Evolutionary conservation across 1,284 basidiomycete species (phyloP).

Genomic region (Rhodotorula glutinis): DNA sequence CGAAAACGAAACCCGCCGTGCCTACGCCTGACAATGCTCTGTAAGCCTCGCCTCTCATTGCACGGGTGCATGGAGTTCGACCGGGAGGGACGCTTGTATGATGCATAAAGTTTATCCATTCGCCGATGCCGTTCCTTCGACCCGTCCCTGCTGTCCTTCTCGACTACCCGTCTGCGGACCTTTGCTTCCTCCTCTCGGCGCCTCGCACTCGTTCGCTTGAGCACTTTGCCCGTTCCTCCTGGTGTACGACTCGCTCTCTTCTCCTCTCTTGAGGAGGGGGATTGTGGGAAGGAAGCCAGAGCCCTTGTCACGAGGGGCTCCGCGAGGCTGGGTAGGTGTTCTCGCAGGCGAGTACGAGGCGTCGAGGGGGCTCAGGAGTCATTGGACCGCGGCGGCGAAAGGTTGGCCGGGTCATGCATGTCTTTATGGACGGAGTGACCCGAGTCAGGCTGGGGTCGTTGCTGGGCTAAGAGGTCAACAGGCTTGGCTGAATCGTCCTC

Average conservation of each 20-base stretch:
- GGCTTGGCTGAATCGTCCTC: conserved; percentile 1
- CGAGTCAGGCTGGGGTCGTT: background rate
- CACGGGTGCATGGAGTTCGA: too few species aligned
- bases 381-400: background rate
- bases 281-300: background rate
- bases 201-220: background rate
- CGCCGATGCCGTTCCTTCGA: conserved; percentile 3
- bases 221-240: too few species aligned
- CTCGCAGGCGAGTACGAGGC: background rate
- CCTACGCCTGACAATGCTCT: too few species aligned
- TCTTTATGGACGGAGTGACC: background rate
- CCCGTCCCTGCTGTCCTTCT: background rate
- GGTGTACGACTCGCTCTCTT: too few species aligned
- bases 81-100: background rate
- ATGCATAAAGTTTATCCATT: conserved; percentile 9
- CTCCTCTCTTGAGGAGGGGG: background rate
- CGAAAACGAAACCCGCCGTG: too few species aligned
- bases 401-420: background rate
- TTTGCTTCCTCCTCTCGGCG: too few species aligned
- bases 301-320: background rate
- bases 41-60: background rate
- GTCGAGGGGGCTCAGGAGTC: background rate
- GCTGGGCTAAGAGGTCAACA: conserved; percentile 3
- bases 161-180: background rate
- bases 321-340: background rate